phyloP scores from a whole-genome alignment of 495 filamentous ascomycete species.

The Neurospora africana region DNA sequence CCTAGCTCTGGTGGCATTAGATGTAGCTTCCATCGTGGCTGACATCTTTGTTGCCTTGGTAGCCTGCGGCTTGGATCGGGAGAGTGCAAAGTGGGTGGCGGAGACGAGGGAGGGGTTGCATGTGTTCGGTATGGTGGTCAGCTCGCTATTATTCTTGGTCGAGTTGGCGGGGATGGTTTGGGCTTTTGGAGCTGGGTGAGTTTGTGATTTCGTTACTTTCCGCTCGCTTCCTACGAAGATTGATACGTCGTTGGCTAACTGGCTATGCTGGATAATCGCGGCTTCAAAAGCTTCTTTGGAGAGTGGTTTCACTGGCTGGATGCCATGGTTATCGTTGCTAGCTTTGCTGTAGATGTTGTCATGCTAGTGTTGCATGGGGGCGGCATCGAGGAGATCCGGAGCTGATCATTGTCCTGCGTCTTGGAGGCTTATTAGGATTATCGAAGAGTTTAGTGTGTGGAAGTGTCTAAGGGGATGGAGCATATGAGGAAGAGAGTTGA shows the following conservation, averaged over 20 bases:
- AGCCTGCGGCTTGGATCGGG: slow-evolving; percentile 41
- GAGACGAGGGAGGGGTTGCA: slow-evolving; percentile 25
- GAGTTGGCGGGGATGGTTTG: slow-evolving; percentile 47
- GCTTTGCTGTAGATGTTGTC: slow-evolving; percentile 48
- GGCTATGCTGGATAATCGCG: not conserved
- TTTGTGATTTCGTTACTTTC: slow-evolving; percentile 1
- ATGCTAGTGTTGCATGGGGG: slow-evolving; percentile 11
- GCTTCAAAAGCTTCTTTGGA: slow-evolving; percentile 42
- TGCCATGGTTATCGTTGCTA: slow-evolving; percentile 47
- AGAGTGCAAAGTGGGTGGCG: slow-evolving; percentile 26
- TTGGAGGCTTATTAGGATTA: slow-evolving; percentile 63
- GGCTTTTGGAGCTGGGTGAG: slow-evolving; percentile 45
- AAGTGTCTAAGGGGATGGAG: slow-evolving; percentile 39
- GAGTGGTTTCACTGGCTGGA: slow-evolving; percentile 56
- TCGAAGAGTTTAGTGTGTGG: slow-evolving; percentile 51
- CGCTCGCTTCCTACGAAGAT: not conserved
- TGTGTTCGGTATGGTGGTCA: slow-evolving; percentile 39
- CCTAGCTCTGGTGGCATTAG: slow-evolving; percentile 44
- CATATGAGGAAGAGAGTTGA: slow-evolving; percentile 10
- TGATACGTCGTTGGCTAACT: not conserved
- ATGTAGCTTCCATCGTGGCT: slow-evolving; percentile 48
- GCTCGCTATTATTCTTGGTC: slow-evolving; percentile 49
- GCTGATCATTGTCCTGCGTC: slow-evolving; percentile 50
- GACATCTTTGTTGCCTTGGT: slow-evolving; percentile 53
- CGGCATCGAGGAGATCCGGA: slow-evolving; percentile 50